Conservation (phyloP, 768 basidiomycete species). For the Lentinus brumalis region DNA sequence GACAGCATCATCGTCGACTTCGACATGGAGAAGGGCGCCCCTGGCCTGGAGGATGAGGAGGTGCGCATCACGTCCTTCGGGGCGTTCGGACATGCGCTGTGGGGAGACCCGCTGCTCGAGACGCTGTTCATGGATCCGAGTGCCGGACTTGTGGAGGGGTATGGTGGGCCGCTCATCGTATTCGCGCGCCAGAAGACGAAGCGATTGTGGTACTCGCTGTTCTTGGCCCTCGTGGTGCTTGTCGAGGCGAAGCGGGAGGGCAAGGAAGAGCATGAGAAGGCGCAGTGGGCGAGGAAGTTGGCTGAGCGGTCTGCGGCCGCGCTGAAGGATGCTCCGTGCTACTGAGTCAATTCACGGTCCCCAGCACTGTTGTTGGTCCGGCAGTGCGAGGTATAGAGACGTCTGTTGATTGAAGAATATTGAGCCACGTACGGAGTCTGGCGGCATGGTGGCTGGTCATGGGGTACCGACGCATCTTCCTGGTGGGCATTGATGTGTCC, state of each 20-base stretch:
- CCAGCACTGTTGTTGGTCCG: no score
- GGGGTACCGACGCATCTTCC: no score
- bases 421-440: no score
- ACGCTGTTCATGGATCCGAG: constrained; percentile 58
- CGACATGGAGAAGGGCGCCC: constrained; percentile 15
- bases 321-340: constrained; percentile 54
- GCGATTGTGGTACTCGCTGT: constrained; percentile 74
- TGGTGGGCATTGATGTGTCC: no score
- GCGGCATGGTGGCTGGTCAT: no score
- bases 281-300: constrained; percentile 31
- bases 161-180: constrained; percentile 53
- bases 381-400: no score
- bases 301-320: constrained; percentile 41
- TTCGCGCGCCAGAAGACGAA: constrained; percentile 76
- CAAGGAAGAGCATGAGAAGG: constrained; percentile 43
- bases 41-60: constrained; percentile 27
- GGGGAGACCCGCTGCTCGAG: constrained; percentile 80
- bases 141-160: constrained; percentile 60
- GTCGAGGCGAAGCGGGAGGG: constrained; percentile 41
- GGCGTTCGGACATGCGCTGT: constrained; percentile 54
- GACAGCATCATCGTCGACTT: constrained; percentile 58
- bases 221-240: constrained; percentile 56
- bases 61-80: constrained; percentile 44
- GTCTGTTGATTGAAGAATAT: no score
- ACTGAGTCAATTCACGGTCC: constrained; percentile 26